Conservation (phyloP, 345 rosid species). For the Hypericum perforatum region DNA sequence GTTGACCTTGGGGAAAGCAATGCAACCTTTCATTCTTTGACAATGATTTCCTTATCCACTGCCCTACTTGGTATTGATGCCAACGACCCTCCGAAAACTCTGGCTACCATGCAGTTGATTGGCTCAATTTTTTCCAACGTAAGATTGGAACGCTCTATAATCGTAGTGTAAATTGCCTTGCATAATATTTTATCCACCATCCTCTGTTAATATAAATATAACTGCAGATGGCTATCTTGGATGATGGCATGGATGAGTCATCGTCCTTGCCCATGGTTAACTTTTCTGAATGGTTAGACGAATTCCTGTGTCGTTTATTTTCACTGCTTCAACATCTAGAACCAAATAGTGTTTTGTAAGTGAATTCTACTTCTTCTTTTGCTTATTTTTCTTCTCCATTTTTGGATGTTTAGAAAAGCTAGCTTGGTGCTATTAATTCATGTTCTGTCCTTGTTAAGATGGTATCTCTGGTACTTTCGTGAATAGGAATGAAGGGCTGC, state of each 20-base stretch:
- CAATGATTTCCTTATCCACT: constrained; percentile 77
- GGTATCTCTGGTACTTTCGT: constrained; percentile 9
- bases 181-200: background rate
- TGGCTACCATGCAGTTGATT: constrained; percentile 93
- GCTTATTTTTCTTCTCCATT: background rate
- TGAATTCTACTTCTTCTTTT: constrained; percentile 8
- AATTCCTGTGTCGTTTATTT: constrained; percentile 80
- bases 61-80: constrained; percentile 99
- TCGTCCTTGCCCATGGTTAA: constrained; percentile 67
- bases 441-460: background rate
- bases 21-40: constrained; percentile 44
- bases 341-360: constrained; percentile 87
- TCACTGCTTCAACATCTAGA: constrained; percentile 88
- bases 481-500: constrained; percentile 82
- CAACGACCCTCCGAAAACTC: constrained; percentile 96
- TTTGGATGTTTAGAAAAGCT: background rate
- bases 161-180: background rate
- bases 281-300: constrained; percentile 97
- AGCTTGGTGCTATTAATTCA: background rate
- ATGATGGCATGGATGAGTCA: constrained; percentile 47
- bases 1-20: constrained; percentile 43
- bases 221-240: constrained; percentile 68
- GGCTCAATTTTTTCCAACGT: constrained; percentile 98
- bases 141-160: constrained; percentile 22
- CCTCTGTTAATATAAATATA: constrained; percentile 8